Percentiles rank a stretch among this genome's conserved stretches.
These are phyloP conservation scores for Pyrrhoderma lamaoense DNA, from an alignment of 1,284 basidiomycete genomes.

Conservation along the genomic window DNA sequence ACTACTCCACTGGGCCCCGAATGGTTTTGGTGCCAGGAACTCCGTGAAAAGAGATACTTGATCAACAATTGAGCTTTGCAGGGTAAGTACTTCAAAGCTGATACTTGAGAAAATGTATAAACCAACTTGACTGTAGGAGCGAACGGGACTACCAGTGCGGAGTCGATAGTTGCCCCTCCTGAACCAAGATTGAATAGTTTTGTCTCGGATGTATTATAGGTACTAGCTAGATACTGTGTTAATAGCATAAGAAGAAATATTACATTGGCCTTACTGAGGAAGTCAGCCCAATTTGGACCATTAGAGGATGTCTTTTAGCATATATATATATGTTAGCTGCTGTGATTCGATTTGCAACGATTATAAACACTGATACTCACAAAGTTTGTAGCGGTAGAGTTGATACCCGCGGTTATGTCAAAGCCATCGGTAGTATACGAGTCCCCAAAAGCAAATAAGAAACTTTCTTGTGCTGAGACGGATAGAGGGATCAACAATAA, in stretches of 20 bases:
- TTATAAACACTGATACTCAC: constrained; percentile 30
- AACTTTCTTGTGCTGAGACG: constrained; percentile 27
- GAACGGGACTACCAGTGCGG: constrained; percentile 50
- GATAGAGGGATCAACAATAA: too few relatives aligned
- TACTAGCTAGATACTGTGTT: constrained; percentile 26
- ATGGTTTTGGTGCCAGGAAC: constrained; percentile 43
- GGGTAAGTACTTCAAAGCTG: background rate
- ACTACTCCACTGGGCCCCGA: constrained; percentile 45
- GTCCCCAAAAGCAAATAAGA: constrained; percentile 50
- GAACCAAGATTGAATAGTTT: constrained; percentile 54
- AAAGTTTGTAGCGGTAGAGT: constrained; percentile 45
- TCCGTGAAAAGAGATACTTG: constrained; percentile 52
- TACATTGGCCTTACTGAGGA: constrained; percentile 33
- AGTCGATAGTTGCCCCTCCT: constrained; percentile 56
- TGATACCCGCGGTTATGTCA: constrained; percentile 50
- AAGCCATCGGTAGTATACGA: constrained; percentile 48
- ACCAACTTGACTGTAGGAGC: constrained; percentile 46
- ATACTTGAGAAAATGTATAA: background rate
- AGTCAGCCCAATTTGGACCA: constrained; percentile 57
- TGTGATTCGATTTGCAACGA: too few relatives aligned
- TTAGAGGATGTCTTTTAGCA: constrained; percentile 46
- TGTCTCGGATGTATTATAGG: constrained; percentile 50
- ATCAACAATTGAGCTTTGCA: constrained; percentile 48
- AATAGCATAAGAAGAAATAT: constrained; percentile 1
- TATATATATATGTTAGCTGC: constrained; percentile 10